Evolutionary conservation across 1,284 basidiomycete genomes (phyloP), one percentile per base, ranked within the genome.

Genomic region (Athelia psychrophila): DNA sequence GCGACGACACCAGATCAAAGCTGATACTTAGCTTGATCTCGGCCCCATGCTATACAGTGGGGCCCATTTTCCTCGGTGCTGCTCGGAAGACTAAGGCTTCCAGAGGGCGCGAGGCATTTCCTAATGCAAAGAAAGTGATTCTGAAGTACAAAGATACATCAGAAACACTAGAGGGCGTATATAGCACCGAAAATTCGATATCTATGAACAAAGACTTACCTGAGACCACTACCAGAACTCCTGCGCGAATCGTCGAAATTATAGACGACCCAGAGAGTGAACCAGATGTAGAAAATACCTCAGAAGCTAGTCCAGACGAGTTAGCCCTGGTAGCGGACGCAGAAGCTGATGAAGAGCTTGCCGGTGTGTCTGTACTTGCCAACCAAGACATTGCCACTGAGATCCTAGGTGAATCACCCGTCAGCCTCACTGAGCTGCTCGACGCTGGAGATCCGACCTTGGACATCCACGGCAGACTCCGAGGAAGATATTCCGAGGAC

Each of bases 161-260:
- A 57, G 45, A 51, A 49, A 3, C 22, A 60, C 8, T 56, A 54
- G 2, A 36, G 51, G 33, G 33, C 33, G 33, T n/a, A n/a, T n/a
- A n/a, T n/a, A n/a, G n/a, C n/a, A n/a, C n/a, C n/a, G n/a, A n/a
- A n/a, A n/a, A n/a, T n/a, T n/a, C n/a, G n/a, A n/a, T n/a, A n/a
- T n/a, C n/a, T n/a, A n/a, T n/a, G n/a, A n/a, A n/a, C n/a, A n/a
- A n/a, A n/a, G n/a, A n/a, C n/a, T n/a, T n/a, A n/a, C n/a, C n/a
- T n/a, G n/a, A n/a, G n/a, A n/a, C n/a, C n/a, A n/a, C n/a, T n/a
- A n/a, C n/a, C n/a, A n/a, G n/a, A n/a, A n/a, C n/a, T n/a, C n/a
- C n/a, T n/a, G n/a, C n/a, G n/a, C n/a, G n/a, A n/a, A n/a, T n/a
- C n/a, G n/a, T n/a, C n/a, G n/a, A n/a, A n/a, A n/a, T n/a, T n/a